Evolutionary conservation across 257 asterid genomes (phyloP), one percentile per base, ranked within the genome.

Genomic region (Rauvolfia tetraphylla): DNA sequence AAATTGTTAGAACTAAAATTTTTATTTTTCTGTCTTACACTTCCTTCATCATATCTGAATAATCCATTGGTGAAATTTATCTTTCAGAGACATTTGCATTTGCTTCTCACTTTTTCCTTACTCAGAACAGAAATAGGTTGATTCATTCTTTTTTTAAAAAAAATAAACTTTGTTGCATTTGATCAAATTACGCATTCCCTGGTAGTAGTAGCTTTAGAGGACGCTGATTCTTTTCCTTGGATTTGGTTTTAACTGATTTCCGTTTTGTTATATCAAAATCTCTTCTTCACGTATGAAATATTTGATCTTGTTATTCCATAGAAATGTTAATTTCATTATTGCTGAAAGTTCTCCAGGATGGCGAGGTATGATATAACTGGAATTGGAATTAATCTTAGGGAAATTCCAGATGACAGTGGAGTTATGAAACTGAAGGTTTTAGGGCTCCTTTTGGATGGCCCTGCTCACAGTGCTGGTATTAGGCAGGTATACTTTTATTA

Each of bases 321-420:
- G 85, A 83, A 88, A 81, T 87, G 84, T 89, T 88, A 86, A 84
- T 87, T 86, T 80, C 86, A 68, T 91, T 88, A 75, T 86, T 83
- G 71, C 80, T 79, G 84, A 88, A 87, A 95, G 99, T 89, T 95
- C 87, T 89, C 99, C 83, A 92, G 93, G 96, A 92, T 95, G 98
- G 96, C 96, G 71, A 90, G 95, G 85, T 95, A 91, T 79, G 99
- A 95, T 85, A 95, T 95, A 90, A 88, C 96, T 77, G 97, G 98
- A 76, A 91, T 95, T 74, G 99, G 99, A 78, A 84, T 95, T 81
- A 95, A 95, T 88, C 87, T 95, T 72, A 88, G 96, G 83, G 98
- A 95, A 86, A 86, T 92, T 72, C 97, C 96, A 72, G 93, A 91
- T 89, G 96, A 83, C 70, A 79, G 79, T 59, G 97, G 96, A 83